Evolutionary conservation across 2,329 filamentous ascomycete genomes (phyloP).

Genomic region (Sphaerulina musiva): DNA sequence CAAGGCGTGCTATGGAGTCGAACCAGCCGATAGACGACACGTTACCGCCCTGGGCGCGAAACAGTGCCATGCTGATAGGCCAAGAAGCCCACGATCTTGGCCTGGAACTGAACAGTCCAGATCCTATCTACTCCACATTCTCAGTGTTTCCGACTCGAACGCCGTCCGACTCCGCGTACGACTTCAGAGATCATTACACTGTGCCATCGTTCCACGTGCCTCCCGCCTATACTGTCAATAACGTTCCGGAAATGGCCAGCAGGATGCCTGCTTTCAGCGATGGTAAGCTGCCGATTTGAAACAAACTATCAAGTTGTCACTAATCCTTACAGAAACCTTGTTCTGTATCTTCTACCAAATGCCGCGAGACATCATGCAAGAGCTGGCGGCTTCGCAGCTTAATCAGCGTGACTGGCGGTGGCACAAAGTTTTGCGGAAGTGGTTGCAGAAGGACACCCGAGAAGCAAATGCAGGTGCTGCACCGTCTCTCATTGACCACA

Average conservation of each 20-base stretch:
- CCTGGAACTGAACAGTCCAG: slow-evolving; percentile 51
- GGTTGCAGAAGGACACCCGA: slow-evolving; percentile 50
- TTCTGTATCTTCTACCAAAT: slow-evolving; percentile 66
- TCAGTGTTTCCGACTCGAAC: slow-evolving; percentile 52
- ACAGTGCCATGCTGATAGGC: slow-evolving; percentile 48
- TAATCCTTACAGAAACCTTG: slow-evolving; percentile 52
- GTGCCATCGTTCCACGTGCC: slow-evolving; percentile 60
- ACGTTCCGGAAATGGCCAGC: slow-evolving; percentile 54
- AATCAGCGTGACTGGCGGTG: slow-evolving; percentile 49
- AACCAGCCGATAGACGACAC: slow-evolving; percentile 28
- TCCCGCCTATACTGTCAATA: slow-evolving; percentile 58
- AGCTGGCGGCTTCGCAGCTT: slow-evolving; percentile 58
- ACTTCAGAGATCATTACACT: slow-evolving; percentile 42
- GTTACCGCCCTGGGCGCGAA: slow-evolving; percentile 26
- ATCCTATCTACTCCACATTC: slow-evolving; percentile 57
- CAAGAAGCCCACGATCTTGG: slow-evolving; percentile 59
- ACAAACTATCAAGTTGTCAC: neutral
- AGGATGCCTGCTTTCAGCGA: slow-evolving; percentile 33
- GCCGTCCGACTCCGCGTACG: slow-evolving; percentile 34
- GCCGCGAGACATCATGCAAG: slow-evolving; percentile 59
- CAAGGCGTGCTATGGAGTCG: slow-evolving; percentile 22
- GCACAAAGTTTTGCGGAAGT: slow-evolving; percentile 49
- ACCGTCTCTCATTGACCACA: slow-evolving; percentile 28
- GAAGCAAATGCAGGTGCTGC: slow-evolving; percentile 29
- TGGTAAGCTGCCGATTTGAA: slow-evolving; percentile 19